Conservation (phyloP, 2,329 filamentous ascomycete species). For the Cladophialophora bantiana region DNA sequence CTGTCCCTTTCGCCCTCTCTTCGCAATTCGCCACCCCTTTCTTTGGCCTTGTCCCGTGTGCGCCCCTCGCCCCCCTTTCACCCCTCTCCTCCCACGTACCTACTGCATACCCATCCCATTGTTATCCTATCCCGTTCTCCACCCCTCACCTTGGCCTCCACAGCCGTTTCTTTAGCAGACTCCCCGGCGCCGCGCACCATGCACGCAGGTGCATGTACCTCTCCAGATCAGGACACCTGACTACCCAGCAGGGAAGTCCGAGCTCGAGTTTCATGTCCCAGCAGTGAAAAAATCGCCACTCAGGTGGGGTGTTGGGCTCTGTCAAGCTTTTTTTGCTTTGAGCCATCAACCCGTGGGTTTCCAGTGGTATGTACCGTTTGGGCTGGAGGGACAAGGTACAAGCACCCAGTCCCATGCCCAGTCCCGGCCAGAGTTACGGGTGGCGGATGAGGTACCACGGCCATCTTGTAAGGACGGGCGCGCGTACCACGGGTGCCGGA, state of each 20-base stretch:
- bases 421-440: too few relatives aligned
- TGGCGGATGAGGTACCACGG: too few relatives aligned
- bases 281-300: slow-evolving; percentile 35
- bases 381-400: too few relatives aligned
- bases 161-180: background rate
- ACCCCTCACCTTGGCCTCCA: slow-evolving; percentile 1
- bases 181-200: slow-evolving; percentile 4
- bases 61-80: background rate
- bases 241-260: slow-evolving; percentile 26
- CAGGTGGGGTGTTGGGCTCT: slow-evolving; percentile 18
- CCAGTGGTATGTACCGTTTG: too few relatives aligned
- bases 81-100: background rate
- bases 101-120: background rate
- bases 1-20: slow-evolving; percentile 4
- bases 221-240: slow-evolving; percentile 23
- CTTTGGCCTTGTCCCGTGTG: background rate
- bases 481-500: too few relatives aligned
- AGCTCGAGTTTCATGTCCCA: slow-evolving; percentile 27
- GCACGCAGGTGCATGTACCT: slow-evolving; percentile 13
- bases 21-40: slow-evolving; percentile 29
- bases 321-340: slow-evolving; percentile 6
- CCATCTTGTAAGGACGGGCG: too few relatives aligned
- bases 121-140: slow-evolving; percentile 13
- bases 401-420: too few relatives aligned
- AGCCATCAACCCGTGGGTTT: background rate